Evolutionary conservation across 83 land plant species (phyloP), one percentile per base, ranked within the genome.

Genomic region (Picea engelmannii): DNA sequence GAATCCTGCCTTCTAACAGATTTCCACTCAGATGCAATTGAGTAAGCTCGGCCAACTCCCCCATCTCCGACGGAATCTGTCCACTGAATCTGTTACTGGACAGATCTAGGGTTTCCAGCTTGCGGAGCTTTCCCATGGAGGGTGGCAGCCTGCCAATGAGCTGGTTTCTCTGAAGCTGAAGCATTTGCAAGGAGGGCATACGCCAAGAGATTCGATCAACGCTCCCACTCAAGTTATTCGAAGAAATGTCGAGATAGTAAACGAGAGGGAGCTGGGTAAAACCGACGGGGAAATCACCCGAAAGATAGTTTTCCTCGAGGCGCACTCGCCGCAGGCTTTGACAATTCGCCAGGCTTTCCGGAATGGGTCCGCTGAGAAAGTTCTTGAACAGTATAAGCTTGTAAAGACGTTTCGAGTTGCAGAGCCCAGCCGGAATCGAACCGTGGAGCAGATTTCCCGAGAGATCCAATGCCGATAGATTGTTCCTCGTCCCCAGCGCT

Each of bases 321-420:
- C 93, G 87, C 1, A 91, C 84, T 35, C 93, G 70, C 73, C 47
- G 83, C 82, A 91, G 67, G 79, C 88, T 89, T 20, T 52, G 68
- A 82, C 93, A 91, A 0, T 12, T 7, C n/a, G 88, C 79, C 49
- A 91, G 31, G 27, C 88, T 77, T 49, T 62, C 47, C 0, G 93
- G 93, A 15, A 91, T 84, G 44, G 74, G 44, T n/a, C 93, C 93
- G 1, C 62, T 31, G 10, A 91, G 86, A 24, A 66, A 80, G 68
- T 91, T 91, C 1, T 85, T 78, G 65, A 91, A 89, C 55, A 91
- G 86, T 25, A 91, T 89, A 23, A 91, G 84, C 82, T 89, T 89
- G 59, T 74, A 87, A 49, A 91, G 87, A 6, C 38, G 52, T 25
- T 84, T 80, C 1, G 88, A 82, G 27, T 47, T 24, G 67, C 93